These are phyloP conservation scores for Leccinum boreale DNA, from an alignment of 768 basidiomycete species.

Conservation along the genomic window DNA sequence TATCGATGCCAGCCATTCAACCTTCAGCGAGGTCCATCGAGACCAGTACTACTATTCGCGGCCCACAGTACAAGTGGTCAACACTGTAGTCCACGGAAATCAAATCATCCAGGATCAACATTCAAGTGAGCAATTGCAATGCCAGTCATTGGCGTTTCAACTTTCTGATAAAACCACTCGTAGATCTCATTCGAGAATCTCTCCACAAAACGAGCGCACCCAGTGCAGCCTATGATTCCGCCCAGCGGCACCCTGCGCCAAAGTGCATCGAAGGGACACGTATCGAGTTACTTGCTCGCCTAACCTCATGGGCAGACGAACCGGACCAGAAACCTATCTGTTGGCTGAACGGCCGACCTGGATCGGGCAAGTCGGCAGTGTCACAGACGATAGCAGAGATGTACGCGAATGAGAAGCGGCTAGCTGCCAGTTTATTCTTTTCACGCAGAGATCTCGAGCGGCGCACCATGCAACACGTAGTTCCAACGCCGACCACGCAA, in stretches of 20 bases:
- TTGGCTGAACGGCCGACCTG: constrained; percentile 13
- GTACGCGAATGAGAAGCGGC: constrained; percentile 14
- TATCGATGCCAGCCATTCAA: constrained; percentile 10
- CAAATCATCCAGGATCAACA: constrained; percentile 15
- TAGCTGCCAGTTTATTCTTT: constrained; percentile 38
- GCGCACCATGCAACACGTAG: constrained; percentile 20
- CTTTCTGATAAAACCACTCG: neutral
- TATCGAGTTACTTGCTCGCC: constrained; percentile 13
- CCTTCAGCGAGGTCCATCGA: constrained; percentile 17
- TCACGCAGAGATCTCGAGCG: constrained; percentile 27
- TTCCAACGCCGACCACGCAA: constrained; percentile 1
- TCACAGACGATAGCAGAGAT: constrained; percentile 32
- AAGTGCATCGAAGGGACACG: constrained; percentile 24
- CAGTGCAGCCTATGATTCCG: constrained; percentile 15
- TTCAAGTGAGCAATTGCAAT: neutral
- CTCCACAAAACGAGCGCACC: constrained; percentile 17
- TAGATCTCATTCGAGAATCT: constrained; percentile 9
- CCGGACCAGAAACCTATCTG: constrained; percentile 10
- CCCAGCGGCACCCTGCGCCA: constrained; percentile 13
- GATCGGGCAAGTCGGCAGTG: constrained; percentile 2
- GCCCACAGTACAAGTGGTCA: constrained; percentile 12
- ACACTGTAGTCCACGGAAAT: constrained; percentile 18
- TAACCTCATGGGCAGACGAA: constrained; percentile 15
- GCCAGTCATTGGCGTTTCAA: neutral
- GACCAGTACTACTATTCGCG: constrained; percentile 11